These are phyloP conservation scores for Fennellomyces sp. DNA, from an alignment of 371 early-diverging fungal genomes.

Conservation along the genomic window DNA sequence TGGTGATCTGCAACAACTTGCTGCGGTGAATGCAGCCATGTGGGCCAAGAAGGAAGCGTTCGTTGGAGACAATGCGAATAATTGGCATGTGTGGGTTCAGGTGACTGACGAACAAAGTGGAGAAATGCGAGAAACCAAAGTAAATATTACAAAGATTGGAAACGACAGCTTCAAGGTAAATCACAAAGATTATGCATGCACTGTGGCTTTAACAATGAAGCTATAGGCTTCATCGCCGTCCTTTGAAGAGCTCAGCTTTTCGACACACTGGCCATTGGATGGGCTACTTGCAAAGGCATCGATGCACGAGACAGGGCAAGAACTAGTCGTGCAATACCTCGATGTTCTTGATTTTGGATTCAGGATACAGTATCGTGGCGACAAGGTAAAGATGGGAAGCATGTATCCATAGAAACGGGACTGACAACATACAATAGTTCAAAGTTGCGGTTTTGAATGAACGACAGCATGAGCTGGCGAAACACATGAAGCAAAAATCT, in stretches of 20 bases:
- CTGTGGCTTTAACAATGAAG: background rate
- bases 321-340: constrained; percentile 78
- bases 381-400: constrained; percentile 55
- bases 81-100: constrained; percentile 64
- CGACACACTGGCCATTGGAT: constrained; percentile 75
- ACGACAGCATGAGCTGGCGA: constrained; percentile 64
- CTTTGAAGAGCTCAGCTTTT: constrained; percentile 41
- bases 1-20: constrained; percentile 56
- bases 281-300: constrained; percentile 70
- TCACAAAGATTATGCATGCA: background rate
- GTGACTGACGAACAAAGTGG: constrained; percentile 57
- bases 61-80: constrained; percentile 13
- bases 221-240: constrained; percentile 10
- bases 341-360: constrained; percentile 77
- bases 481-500: constrained; percentile 79
- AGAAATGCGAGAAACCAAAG: constrained; percentile 27
- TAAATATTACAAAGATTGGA: constrained; percentile 9
- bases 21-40: constrained; percentile 67
- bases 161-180: constrained; percentile 34
- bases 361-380: constrained; percentile 82
- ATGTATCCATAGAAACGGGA: background rate
- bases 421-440: constrained; percentile 44
- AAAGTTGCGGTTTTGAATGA: constrained; percentile 67
- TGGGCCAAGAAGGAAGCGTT: constrained; percentile 69
- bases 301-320: constrained; percentile 34